Evolutionary conservation across 2,329 filamentous ascomycete genomes (phyloP).

Genomic region (Ophiocordyceps sinensis): DNA sequence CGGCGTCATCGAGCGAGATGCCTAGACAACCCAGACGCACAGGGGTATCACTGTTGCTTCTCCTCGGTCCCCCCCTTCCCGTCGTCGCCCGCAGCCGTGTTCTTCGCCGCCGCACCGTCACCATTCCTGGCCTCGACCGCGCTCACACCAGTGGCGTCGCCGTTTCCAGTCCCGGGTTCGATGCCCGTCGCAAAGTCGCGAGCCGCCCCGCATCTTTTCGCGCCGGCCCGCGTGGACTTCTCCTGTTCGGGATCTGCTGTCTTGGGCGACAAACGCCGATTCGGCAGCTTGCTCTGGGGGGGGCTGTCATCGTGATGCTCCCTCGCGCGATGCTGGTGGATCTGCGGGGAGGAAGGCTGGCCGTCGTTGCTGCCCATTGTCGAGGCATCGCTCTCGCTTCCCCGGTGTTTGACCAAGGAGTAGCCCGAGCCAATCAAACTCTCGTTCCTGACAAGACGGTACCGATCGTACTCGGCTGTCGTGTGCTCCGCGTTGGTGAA

Average conservation of each 20-base stretch:
- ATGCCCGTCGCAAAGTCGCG: too few species aligned
- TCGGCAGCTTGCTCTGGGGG: background rate
- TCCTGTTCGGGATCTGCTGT: conserved; percentile 3
- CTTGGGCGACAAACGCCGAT: background rate
- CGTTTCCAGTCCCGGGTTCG: too few species aligned
- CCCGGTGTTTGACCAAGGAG: conserved; percentile 10
- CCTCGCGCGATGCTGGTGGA: conserved; percentile 14
- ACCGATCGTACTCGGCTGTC: conserved; percentile 45
- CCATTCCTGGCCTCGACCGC: background rate
- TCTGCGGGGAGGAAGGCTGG: background rate
- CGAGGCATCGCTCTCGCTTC: conserved; percentile 23
- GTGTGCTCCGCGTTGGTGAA: conserved; percentile 46
- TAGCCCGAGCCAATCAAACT: conserved; percentile 29
- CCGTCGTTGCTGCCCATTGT: conserved; percentile 7
- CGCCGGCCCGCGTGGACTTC: conserved; percentile 15
- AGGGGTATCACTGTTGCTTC: background rate
- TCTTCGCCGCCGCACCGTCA: background rate
- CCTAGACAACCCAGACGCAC: background rate
- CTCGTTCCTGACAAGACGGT: conserved; percentile 34
- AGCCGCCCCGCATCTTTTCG: conserved; percentile 4
- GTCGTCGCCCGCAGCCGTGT: background rate
- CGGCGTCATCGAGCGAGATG: too few species aligned
- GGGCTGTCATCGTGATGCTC: conserved; percentile 6
- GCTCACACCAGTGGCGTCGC: background rate
- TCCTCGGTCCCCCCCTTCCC: background rate